Conservation (phyloP, 2,329 filamentous ascomycete genomes). For the Curvularia lunata region DNA sequence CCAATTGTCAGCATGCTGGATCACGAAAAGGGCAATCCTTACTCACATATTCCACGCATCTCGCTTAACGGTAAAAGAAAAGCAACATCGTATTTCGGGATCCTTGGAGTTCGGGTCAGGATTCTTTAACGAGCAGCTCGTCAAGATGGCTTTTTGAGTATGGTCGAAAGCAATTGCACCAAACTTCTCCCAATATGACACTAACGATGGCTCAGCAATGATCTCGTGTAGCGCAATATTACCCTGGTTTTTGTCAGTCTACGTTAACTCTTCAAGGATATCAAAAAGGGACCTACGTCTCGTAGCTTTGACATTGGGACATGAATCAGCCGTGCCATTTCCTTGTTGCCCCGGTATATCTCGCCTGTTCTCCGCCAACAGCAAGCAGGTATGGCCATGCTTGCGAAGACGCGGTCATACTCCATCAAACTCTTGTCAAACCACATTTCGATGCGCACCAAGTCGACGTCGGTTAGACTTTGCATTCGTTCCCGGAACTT, state of each 20-base stretch:
- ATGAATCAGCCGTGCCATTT: constrained; percentile 96
- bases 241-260: constrained; percentile 65
- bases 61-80: constrained; percentile 94
- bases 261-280: background rate
- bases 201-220: constrained; percentile 89
- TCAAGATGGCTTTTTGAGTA: constrained; percentile 91
- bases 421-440: constrained; percentile 97
- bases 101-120: constrained; percentile 66
- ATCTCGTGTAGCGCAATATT: constrained; percentile 96
- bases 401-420: constrained; percentile 97
- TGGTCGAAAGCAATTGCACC: constrained; percentile 96
- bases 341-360: constrained; percentile 96
- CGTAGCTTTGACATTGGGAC: constrained; percentile 88
- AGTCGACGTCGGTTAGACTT: constrained; percentile 87
- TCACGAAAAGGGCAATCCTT: constrained; percentile 6
- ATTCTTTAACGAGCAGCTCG: constrained; percentile 88
- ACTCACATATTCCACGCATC: constrained; percentile 96
- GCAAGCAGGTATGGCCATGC: constrained; percentile 97
- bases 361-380: constrained; percentile 97
- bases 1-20: constrained; percentile 39
- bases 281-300: constrained; percentile 69
- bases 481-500: constrained; percentile 97
- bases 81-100: constrained; percentile 87
- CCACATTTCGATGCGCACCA: constrained; percentile 98
- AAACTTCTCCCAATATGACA: constrained; percentile 99